Conservation (phyloP, 495 filamentous ascomycete genomes). For the Parmelia sp. region DNA sequence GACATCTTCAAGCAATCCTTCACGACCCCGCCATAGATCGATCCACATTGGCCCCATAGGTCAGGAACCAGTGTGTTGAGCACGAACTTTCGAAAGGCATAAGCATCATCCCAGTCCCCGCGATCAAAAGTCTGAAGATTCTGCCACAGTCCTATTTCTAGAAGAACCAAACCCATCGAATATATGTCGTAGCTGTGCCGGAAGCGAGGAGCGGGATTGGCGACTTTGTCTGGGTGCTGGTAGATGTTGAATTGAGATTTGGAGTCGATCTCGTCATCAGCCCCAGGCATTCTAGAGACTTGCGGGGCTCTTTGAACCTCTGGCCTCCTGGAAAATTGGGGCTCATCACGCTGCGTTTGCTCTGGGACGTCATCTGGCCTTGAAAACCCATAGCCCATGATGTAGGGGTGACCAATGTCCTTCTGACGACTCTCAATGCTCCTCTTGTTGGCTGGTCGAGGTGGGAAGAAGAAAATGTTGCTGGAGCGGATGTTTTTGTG, state of each 20-base stretch:
- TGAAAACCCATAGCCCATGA: constrained; percentile 3
- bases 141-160: background rate
- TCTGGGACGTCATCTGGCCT: background rate
- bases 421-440: background rate
- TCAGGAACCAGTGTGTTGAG: background rate
- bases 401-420: background rate
- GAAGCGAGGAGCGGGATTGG: background rate
- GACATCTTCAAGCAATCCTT: background rate
- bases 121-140: background rate
- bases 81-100: background rate
- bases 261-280: background rate
- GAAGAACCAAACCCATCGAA: background rate
- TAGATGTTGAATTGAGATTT: background rate
- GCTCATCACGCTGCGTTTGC: background rate
- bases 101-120: background rate
- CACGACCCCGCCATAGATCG: background rate
- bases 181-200: constrained; percentile 2
- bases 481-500: background rate
- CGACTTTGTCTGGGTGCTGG: background rate
- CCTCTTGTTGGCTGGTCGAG: background rate
- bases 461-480: background rate
- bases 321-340: background rate
- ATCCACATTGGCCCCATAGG: background rate
- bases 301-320: background rate
- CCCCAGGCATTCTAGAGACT: background rate